phyloP scores from a whole-genome alignment of 1,284 basidiomycete species.

The Pterulicium gracile region DNA sequence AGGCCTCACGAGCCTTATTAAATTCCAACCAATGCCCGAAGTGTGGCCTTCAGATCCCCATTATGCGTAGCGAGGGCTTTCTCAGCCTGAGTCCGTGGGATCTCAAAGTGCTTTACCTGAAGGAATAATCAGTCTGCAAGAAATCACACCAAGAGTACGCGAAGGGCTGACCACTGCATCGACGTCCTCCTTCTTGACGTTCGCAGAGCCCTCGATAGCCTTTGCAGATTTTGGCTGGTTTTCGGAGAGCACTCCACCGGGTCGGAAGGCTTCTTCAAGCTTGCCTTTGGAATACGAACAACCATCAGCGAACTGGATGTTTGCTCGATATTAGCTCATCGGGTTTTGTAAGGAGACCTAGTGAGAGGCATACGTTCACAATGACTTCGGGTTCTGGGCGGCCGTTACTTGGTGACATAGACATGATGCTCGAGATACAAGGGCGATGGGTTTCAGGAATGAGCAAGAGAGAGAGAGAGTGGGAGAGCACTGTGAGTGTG shows the following conservation, averaged over 20 bases:
- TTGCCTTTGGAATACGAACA: slow-evolving; percentile 55
- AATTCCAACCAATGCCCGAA: slow-evolving; percentile 24
- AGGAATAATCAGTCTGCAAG: slow-evolving; percentile 3
- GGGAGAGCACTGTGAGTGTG: no score
- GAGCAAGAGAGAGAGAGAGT: no score
- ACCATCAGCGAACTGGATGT: slow-evolving; percentile 47
- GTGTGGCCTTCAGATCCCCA: slow-evolving; percentile 32
- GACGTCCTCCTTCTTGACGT: slow-evolving; percentile 46
- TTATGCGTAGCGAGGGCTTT: slow-evolving; percentile 38
- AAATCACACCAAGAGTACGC: slow-evolving; percentile 1
- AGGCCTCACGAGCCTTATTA: no score
- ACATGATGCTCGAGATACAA: slow-evolving; percentile 13
- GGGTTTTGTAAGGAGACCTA: not conserved
- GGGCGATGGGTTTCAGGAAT: no score
- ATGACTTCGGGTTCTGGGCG: slow-evolving; percentile 60
- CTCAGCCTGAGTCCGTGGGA: slow-evolving; percentile 46
- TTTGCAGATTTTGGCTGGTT: slow-evolving; percentile 29
- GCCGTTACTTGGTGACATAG: slow-evolving; percentile 34
- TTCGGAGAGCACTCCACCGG: slow-evolving; percentile 44
- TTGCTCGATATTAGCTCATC: slow-evolving; percentile 2
- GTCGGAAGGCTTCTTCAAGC: slow-evolving; percentile 51
- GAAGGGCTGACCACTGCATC: slow-evolving; percentile 51
- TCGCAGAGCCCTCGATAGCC: slow-evolving; percentile 23
- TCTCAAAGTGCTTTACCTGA: slow-evolving; percentile 56
- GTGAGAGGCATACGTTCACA: slow-evolving; percentile 38